Base-by-base conservation (phyloP, 1,139 yeast species). In the Geotrichum restrictum region DNA sequence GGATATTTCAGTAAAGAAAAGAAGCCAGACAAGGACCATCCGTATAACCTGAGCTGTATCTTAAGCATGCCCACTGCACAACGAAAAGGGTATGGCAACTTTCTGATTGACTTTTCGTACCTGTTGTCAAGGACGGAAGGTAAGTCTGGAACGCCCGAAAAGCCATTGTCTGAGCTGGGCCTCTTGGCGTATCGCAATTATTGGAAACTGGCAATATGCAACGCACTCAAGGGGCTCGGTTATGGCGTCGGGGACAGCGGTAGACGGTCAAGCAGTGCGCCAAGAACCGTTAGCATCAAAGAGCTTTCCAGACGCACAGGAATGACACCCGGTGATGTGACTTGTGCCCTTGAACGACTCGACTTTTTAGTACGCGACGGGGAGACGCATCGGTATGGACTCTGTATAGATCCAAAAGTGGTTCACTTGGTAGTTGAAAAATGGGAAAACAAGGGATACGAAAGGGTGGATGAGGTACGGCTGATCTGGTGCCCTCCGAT, bases 1-100 rank as follows among this genome's bases (percentile, higher is more conserved):
- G 98, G 98, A 0, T 93, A 93, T 68, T 93, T 93, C 64, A 87
- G 96, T 27, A 93, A 91, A 62, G 97, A 89, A 62, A 88, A 89
- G 64, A 72, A 83, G 54, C 85, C 81, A 38, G 42, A 40, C 4
- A 13, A 36, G 45, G 32, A 14, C 7, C 24, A 41, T 5, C 34
- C 82, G 41, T 88, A 87, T 66, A 91, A 91, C 63, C 83, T 93
- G 18, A 85, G 95, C 51, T 93, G 98, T 70, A 93, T 93, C 45
- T 73, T 93, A 57, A 89, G 97, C 0, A 70, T 93, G 42, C 98
- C 98, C 0, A 83, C 85, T 5, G 85, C 85, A 63, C 97, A 91
- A 68, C 72, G 96, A 50, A 80, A 82, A 58, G 98, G 98, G 0
- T 88, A 86, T 68, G 98, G 98, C 2, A 85, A 83, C 64, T 76